phyloP scores from a whole-genome alignment of 176 grass and related monocot genomes.

The Carex myosuroides region DNA sequence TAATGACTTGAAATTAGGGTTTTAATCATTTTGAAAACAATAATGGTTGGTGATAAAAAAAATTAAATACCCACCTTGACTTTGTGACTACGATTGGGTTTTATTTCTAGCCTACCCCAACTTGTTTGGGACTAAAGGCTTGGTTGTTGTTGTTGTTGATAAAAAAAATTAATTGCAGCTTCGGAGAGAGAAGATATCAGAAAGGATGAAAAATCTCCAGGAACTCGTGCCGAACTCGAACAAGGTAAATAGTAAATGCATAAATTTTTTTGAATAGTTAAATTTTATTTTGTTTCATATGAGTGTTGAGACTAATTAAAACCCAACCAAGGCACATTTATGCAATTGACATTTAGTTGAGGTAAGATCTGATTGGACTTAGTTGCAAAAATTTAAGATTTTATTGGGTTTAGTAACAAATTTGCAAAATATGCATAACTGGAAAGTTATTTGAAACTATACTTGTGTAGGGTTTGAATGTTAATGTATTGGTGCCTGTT shows the following conservation, averaged over 20 bases:
- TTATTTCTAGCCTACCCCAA: no score
- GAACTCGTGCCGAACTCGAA: conserved; percentile 69
- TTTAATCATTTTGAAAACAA: not conserved
- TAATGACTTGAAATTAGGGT: not conserved
- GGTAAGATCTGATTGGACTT: not conserved
- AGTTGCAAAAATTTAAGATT: not conserved
- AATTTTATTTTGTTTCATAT: not conserved
- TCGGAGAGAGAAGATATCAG: conserved; percentile 73
- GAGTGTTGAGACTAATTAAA: not conserved
- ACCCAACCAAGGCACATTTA: not conserved
- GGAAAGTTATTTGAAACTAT: not conserved
- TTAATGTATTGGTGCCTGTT: not conserved
- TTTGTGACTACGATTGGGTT: no score
- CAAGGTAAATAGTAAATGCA: conserved; percentile 38
- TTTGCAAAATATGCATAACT: not conserved
- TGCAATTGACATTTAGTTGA: not conserved
- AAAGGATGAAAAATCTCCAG: conserved; percentile 80
- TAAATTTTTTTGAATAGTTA: not conserved
- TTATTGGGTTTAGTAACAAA: not conserved
- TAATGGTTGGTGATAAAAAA: conserved; percentile 13
- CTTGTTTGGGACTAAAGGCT: no score
- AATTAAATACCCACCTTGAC: no score
- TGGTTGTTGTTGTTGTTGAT: no score
- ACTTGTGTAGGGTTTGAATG: not conserved
- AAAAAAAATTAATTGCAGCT: conserved; percentile 35